Base-by-base conservation (phyloP, 2,329 filamentous ascomycete genomes). In the Cladophialophora yegresii region DNA sequence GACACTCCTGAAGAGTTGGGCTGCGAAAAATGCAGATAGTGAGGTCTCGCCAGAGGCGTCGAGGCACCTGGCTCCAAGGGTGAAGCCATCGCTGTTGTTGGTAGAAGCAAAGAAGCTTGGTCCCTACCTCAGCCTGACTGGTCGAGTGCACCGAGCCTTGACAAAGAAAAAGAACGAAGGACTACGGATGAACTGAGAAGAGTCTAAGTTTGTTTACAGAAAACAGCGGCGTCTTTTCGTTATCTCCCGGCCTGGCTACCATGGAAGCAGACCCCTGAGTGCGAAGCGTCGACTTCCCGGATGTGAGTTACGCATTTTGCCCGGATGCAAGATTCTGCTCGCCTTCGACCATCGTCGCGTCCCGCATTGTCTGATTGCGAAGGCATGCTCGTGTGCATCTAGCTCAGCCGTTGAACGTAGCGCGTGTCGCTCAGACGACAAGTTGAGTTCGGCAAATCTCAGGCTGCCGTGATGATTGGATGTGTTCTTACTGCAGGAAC, bases 51-150 rank as follows among this genome's bases (percentile, higher is more conserved):
- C 56, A 61, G 57, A 47, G 57, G 57, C 49, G 50, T 56, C 57
- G 62, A 61, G 62, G 62, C 62, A 55, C 62, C 56, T 51, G 56
- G 57, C 57, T 64, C 62, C 50, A 33, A 50, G 40, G 33, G 55
- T 50, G 61, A 62, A 50, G 60, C 55, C 58, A 61, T 61, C 54
- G 61, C 51, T 53, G 66, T 54, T 62, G 62, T 61, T 53, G 64
- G 58, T 56, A 60, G 51, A 43, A 63, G 69, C 67, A 69, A 68
- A 69, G 61, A 71, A 67, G 50, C 43, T 58, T 26, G 58, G 54
- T 54, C 61, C 59, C 62, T 64, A 64, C 62, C 56, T 60, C 62
- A 57, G 62, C 50, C 57, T 61, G 36, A 61, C 62, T 61, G 28
- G 62, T 57, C 62, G 62, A 64, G 57, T 51, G 36, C 47, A 61